A percentile compares a stretch with the other conserved stretches of the same genome.
phyloP scores from a whole-genome alignment of 2,329 filamentous ascomycete genomes.

The Ilyonectria robusta region DNA sequence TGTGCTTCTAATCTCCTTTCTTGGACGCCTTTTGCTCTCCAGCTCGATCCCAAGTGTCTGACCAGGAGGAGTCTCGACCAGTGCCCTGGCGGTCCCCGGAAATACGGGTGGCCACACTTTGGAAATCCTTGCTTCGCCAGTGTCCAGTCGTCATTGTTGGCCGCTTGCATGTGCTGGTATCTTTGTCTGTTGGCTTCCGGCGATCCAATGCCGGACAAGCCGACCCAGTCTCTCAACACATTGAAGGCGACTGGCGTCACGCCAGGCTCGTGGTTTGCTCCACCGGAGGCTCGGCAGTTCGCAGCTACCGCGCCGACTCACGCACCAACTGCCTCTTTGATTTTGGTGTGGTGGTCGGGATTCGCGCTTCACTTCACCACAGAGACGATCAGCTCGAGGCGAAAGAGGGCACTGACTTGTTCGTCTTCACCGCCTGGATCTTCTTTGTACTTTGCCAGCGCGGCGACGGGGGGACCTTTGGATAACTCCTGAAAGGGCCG shows the following conservation, averaged over 20 bases:
- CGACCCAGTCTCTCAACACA: slow-evolving; percentile 33
- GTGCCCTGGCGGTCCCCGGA: slow-evolving; percentile 13
- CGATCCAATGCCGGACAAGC: slow-evolving; percentile 42
- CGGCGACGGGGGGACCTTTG: not conserved
- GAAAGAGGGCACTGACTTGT: not conserved
- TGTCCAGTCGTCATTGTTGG: slow-evolving; percentile 36
- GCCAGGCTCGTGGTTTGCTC: slow-evolving; percentile 5
- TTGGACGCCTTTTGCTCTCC: slow-evolving; percentile 13
- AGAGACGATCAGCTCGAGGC: not conserved
- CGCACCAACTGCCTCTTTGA: slow-evolving; percentile 4
- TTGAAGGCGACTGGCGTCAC: slow-evolving; percentile 28
- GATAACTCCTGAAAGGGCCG: not conserved
- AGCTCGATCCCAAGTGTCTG: not conserved
- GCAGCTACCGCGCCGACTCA: slow-evolving; percentile 46
- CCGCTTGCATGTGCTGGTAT: slow-evolving; percentile 37
- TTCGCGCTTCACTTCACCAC: slow-evolving; percentile 1
- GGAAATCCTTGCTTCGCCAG: slow-evolving; percentile 30
- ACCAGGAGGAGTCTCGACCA: slow-evolving; percentile 11
- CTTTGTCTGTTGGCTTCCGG: slow-evolving; percentile 34
- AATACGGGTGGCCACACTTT: slow-evolving; percentile 28
- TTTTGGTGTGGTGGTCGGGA: not conserved
- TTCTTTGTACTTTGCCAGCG: not conserved
- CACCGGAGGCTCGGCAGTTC: slow-evolving; percentile 42
- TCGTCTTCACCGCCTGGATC: slow-evolving; percentile 8
- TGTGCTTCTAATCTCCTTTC: not conserved